A percentile compares a stretch with the other conserved stretches of the same genome.
phyloP scores from a whole-genome alignment of 2,329 filamentous ascomycete genomes.

The Aspergillus glaucus region DNA sequence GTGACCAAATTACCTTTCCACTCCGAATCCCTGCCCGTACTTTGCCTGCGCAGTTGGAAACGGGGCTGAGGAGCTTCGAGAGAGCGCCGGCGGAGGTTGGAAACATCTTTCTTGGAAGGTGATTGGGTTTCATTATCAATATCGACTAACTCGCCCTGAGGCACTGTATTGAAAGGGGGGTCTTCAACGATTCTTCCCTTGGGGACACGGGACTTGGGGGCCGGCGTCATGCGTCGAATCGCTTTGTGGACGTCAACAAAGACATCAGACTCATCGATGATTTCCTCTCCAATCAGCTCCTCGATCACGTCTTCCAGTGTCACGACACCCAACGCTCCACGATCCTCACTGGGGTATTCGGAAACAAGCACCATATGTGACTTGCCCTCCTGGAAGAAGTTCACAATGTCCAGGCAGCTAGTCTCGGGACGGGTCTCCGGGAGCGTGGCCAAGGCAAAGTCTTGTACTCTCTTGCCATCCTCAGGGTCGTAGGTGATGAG shows the following conservation, averaged over 20 bases:
- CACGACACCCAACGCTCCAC: constrained; percentile 85
- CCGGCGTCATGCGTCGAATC: constrained; percentile 79
- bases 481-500: constrained; percentile 98
- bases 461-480: constrained; percentile 75
- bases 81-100: constrained; percentile 26
- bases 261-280: constrained; percentile 97
- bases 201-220: constrained; percentile 67
- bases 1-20: constrained; percentile 29
- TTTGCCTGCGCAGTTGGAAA: constrained; percentile 35
- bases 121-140: constrained; percentile 39
- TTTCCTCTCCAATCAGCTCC: constrained; percentile 97
- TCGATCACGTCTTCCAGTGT: constrained; percentile 98
- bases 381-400: constrained; percentile 99
- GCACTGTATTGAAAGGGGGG: constrained; percentile 28
- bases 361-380: constrained; percentile 98
- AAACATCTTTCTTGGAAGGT: constrained; percentile 11
- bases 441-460: constrained; percentile 87
- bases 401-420: constrained; percentile 95
- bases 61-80: constrained; percentile 32
- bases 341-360: constrained; percentile 80
- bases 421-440: constrained; percentile 93
- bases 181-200: constrained; percentile 50
- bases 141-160: constrained; percentile 36
- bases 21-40: constrained; percentile 21
- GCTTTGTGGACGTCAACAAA: constrained; percentile 98